Evolutionary conservation across 768 basidiomycete species (phyloP).

Genomic region (Suillus discolor): DNA sequence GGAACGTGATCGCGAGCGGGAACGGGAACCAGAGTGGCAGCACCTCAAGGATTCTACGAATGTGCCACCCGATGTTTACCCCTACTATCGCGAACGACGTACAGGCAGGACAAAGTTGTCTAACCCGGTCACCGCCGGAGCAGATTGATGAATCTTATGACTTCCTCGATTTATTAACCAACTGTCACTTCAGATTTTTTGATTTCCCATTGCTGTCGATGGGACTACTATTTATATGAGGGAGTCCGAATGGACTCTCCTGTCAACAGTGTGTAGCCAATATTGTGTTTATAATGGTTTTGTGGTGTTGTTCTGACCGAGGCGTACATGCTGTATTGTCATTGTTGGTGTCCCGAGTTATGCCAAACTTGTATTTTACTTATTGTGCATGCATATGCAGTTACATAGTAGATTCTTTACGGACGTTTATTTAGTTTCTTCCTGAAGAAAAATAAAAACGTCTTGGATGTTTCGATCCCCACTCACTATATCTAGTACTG

Average conservation of each 20-base stretch:
- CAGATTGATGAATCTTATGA: constrained; percentile 2
- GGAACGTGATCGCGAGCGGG: constrained; percentile 21
- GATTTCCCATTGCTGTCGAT: background rate
- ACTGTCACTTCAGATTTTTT: constrained; percentile 5
- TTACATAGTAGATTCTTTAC: background rate
- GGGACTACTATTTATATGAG: background rate
- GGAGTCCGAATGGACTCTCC: background rate
- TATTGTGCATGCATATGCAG: background rate
- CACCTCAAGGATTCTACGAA: constrained; percentile 33
- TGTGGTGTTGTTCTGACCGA: background rate
- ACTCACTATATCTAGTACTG: background rate
- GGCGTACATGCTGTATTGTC: constrained; percentile 1
- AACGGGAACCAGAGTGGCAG: constrained; percentile 19
- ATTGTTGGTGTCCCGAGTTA: background rate
- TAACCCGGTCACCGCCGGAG: constrained; percentile 19
- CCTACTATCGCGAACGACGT: constrained; percentile 21
- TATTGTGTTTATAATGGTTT: constrained; percentile 2
- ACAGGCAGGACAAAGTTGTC: constrained; percentile 18
- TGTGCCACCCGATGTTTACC: constrained; percentile 19
- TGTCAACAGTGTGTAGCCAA: background rate
- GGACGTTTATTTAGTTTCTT: background rate
- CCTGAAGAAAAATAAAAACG: background rate
- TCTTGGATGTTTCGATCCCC: background rate
- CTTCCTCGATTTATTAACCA: background rate
- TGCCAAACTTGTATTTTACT: constrained; percentile 7